These are phyloP conservation scores for Boletus pseudopeckii DNA, from an alignment of 768 basidiomycete species.

Conservation along the genomic window DNA sequence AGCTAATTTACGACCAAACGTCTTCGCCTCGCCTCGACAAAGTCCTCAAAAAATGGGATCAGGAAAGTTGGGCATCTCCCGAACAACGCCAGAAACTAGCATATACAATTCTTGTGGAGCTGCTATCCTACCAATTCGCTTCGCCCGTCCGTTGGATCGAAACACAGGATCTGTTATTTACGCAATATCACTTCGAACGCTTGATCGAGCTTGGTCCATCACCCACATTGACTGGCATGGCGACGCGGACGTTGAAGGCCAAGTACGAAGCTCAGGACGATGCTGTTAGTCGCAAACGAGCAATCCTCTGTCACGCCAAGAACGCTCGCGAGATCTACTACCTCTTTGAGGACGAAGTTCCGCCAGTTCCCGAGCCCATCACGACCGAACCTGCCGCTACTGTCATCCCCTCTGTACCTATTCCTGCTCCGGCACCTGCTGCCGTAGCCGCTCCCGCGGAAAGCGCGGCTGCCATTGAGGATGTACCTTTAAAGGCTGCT, in stretches of 20 bases:
- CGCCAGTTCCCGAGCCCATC: constrained; percentile 23
- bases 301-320: constrained; percentile 92
- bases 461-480: constrained; percentile 74
- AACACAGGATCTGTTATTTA: constrained; percentile 94
- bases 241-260: constrained; percentile 80
- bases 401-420: constrained; percentile 38
- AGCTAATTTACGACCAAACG: constrained; percentile 95
- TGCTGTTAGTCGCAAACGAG: constrained; percentile 71
- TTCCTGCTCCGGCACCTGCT: constrained; percentile 41
- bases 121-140: constrained; percentile 96
- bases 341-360: constrained; percentile 85
- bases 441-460: constrained; percentile 50
- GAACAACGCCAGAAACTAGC: constrained; percentile 91
- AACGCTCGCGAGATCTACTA: constrained; percentile 97
- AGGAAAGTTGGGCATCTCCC: constrained; percentile 77
- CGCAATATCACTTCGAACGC: constrained; percentile 81
- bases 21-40: constrained; percentile 93
- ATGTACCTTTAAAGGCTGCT: constrained; percentile 85
- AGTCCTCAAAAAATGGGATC: constrained; percentile 91
- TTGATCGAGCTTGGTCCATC: constrained; percentile 96
- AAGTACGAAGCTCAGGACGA: constrained; percentile 93
- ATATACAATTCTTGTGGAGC: constrained; percentile 93
- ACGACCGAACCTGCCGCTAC: constrained; percentile 36
- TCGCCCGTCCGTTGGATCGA: constrained; percentile 99
- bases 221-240: constrained; percentile 95